Percentiles rank a stretch among this genome's conserved stretches.
These are phyloP conservation scores for Orobanche coerulescens DNA, from an alignment of 257 asterid genomes.

Conservation along the genomic window DNA sequence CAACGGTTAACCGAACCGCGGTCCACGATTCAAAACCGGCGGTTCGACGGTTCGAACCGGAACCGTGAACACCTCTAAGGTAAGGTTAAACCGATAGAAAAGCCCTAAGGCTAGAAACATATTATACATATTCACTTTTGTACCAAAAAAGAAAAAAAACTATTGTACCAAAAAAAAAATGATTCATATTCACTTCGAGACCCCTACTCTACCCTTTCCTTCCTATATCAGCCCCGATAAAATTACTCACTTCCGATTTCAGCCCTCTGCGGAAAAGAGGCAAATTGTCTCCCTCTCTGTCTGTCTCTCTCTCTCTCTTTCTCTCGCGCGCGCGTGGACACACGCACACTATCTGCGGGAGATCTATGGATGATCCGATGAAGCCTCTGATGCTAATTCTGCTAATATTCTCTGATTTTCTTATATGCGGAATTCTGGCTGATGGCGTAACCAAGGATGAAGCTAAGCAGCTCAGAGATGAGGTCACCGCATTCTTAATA, in stretches of 20 bases:
- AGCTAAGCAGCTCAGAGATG: constrained; percentile 80
- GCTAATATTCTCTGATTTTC: constrained; percentile 35
- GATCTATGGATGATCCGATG: constrained; percentile 57
- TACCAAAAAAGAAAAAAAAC: too few species aligned
- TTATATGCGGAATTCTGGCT: constrained; percentile 34
- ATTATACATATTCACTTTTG: too few species aligned
- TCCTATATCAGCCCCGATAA: background rate
- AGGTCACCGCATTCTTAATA: constrained; percentile 34
- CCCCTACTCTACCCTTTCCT: background rate
- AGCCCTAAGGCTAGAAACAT: too few species aligned
- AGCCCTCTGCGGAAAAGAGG: background rate
- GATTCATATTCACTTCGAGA: constrained; percentile 6
- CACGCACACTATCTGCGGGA: constrained; percentile 17
- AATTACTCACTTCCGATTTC: background rate
- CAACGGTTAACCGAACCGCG: too few species aligned
- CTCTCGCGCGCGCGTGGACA: background rate
- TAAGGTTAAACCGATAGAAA: too few species aligned
- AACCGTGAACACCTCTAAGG: too few species aligned
- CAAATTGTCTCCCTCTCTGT: background rate
- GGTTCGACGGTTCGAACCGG: too few species aligned
- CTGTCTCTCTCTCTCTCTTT: constrained; percentile 5
- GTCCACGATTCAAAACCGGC: too few species aligned
- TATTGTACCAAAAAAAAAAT: too few species aligned
- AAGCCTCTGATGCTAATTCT: constrained; percentile 33
- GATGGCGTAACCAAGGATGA: constrained; percentile 79